Conservation (phyloP, 106 monocot genomes). For the Dioscorea zingiberensis region DNA sequence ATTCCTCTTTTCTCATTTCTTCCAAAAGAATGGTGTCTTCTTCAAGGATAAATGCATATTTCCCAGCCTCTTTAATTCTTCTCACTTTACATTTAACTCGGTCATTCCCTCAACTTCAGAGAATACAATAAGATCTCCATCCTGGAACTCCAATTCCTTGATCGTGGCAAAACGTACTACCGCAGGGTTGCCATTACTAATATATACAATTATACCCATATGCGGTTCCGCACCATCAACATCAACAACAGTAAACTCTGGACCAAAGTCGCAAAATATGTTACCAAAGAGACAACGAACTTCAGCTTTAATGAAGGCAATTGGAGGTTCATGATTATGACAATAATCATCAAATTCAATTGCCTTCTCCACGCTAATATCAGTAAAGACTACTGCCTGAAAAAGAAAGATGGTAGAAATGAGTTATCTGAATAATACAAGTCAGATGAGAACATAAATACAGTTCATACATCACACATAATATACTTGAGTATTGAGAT, state of each 20-base stretch:
- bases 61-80: slow-evolving; percentile 44
- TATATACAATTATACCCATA: slow-evolving; percentile 71
- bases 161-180: slow-evolving; percentile 73
- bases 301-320: slow-evolving; percentile 70
- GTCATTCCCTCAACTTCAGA: slow-evolving; percentile 77
- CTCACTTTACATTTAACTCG: slow-evolving; percentile 74
- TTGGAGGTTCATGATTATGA: slow-evolving; percentile 64
- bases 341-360: slow-evolving; percentile 71
- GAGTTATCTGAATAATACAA: background rate
- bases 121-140: slow-evolving; percentile 69
- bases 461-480: background rate
- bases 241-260: slow-evolving; percentile 62
- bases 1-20: slow-evolving; percentile 53
- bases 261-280: slow-evolving; percentile 80
- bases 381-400: slow-evolving; percentile 81
- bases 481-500: background rate
- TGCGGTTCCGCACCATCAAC: slow-evolving; percentile 81
- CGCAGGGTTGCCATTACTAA: slow-evolving; percentile 69
- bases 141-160: slow-evolving; percentile 70
- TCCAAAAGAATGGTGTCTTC: slow-evolving; percentile 59
- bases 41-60: slow-evolving; percentile 56
- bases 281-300: slow-evolving; percentile 66
- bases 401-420: background rate
- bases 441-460: background rate
- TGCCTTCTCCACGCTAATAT: slow-evolving; percentile 62